phyloP scores from a whole-genome alignment of 805 yeast genomes.

The Hanseniaspora meyeri region DNA sequence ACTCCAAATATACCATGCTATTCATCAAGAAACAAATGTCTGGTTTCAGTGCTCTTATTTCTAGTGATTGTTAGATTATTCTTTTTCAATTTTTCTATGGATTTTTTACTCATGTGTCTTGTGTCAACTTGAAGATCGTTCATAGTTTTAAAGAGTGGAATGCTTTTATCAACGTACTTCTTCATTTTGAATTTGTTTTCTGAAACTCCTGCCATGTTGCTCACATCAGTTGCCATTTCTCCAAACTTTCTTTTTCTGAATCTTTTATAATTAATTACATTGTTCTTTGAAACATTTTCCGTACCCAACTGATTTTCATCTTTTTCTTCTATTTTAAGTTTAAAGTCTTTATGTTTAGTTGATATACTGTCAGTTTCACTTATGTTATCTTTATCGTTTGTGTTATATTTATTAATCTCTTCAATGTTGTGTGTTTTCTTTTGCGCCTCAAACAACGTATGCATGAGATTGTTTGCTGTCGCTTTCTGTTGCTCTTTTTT shows the following conservation, averaged over 20 bases:
- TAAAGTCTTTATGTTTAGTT: no score
- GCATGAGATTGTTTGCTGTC: neutral
- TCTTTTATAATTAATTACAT: neutral
- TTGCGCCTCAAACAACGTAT: neutral
- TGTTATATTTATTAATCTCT: no score
- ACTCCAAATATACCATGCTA: neutral
- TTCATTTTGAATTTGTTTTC: neutral
- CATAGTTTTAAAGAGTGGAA: neutral
- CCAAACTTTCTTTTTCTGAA: neutral
- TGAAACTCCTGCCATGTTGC: neutral
- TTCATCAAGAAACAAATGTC: slow-evolving; percentile 1
- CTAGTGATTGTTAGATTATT: neutral
- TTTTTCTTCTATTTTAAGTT: no score
- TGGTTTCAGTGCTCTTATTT: neutral
- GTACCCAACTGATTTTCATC: neutral
- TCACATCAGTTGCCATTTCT: neutral
- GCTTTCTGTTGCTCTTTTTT: neutral
- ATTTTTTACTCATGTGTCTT: neutral
- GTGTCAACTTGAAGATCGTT: slow-evolving; percentile 1
- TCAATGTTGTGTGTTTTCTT: neutral
- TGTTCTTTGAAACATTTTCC: neutral
- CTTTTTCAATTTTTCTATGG: neutral
- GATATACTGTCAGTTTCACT: no score
- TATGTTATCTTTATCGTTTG: no score
- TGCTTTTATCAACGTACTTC: slow-evolving; percentile 1